A percentile compares a stretch with the other conserved stretches of the same genome.
Conservation (phyloP, 2,329 filamentous ascomycete species). For the Mollisiaceae sp. region DNA sequence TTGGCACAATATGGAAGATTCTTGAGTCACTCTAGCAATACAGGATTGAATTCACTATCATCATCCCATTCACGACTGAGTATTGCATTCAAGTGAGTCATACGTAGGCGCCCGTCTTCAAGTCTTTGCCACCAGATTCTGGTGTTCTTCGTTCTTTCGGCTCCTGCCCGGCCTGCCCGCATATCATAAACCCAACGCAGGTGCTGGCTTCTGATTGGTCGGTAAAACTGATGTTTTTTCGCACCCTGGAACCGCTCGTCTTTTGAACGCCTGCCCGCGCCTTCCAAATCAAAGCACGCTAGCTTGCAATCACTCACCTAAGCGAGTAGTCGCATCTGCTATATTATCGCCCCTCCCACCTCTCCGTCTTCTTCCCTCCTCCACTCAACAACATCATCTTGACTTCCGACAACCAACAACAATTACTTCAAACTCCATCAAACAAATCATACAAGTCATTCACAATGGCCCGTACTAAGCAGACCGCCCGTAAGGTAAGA, state of each 20-base stretch:
- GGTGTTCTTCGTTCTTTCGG: neutral
- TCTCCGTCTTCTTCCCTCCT: conserved; percentile 39
- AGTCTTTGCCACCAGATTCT: conserved; percentile 7
- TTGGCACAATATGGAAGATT: neutral
- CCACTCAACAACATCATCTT: conserved; percentile 39
- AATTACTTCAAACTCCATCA: conserved; percentile 27
- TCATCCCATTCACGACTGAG: neutral
- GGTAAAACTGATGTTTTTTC: conserved; percentile 19
- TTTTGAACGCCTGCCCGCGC: conserved; percentile 9
- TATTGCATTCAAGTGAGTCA: conserved; percentile 1
- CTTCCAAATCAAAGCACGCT: conserved; percentile 20
- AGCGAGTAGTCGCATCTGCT: conserved; percentile 38
- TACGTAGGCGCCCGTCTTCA: neutral
- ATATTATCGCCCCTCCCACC: conserved; percentile 41
- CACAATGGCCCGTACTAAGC: conserved; percentile 49
- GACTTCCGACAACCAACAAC: conserved; percentile 28
- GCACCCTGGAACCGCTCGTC: conserved; percentile 9
- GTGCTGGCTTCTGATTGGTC: conserved; percentile 28
- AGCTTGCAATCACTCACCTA: conserved; percentile 35
- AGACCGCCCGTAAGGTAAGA: conserved; percentile 61
- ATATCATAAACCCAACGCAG: conserved; percentile 1
- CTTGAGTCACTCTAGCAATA: conserved; percentile 14
- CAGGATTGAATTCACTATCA: neutral
- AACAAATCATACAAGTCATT: conserved; percentile 31
- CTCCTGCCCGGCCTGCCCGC: conserved; percentile 1